Conservation (phyloP, 2,329 filamentous ascomycete genomes). For the Penicillium brevicompactum region DNA sequence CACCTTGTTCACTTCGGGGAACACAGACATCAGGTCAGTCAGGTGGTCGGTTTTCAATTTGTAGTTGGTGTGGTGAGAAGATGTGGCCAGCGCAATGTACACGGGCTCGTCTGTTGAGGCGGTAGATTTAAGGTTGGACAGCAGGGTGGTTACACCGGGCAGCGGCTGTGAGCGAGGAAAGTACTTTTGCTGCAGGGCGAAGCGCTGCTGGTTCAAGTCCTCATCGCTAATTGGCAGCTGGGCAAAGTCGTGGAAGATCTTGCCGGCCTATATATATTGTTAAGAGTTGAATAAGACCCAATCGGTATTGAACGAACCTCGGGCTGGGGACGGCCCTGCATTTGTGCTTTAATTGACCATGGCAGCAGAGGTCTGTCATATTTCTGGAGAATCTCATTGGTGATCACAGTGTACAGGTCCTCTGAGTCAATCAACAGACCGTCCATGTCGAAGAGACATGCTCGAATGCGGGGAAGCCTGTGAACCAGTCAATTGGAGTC, state of each 20-base stretch:
- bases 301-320: conserved; percentile 41
- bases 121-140: conserved; percentile 48
- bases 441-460: conserved; percentile 98
- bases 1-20: conserved; percentile 71
- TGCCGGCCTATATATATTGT: conserved; percentile 48
- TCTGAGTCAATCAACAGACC: conserved; percentile 92
- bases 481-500: conserved; percentile 3
- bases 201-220: conserved; percentile 65
- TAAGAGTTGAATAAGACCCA: not conserved
- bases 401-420: conserved; percentile 81
- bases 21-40: conserved; percentile 56
- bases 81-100: conserved; percentile 85
- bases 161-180: conserved; percentile 78
- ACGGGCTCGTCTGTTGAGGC: conserved; percentile 51
- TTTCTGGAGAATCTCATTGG: conserved; percentile 77
- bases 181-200: conserved; percentile 66
- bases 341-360: conserved; percentile 89
- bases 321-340: conserved; percentile 68
- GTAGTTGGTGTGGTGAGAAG: conserved; percentile 72
- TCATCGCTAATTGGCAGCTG: conserved; percentile 74
- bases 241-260: conserved; percentile 79
- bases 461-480: conserved; percentile 78
- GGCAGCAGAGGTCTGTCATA: conserved; percentile 76
- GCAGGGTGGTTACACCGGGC: conserved; percentile 72
- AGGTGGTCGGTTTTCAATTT: conserved; percentile 70